Percentiles rank a stretch among this genome's conserved stretches.
These are phyloP conservation scores for Cladorrhinum sp. DNA, from an alignment of 2,329 filamentous ascomycete species.

Conservation along the genomic window DNA sequence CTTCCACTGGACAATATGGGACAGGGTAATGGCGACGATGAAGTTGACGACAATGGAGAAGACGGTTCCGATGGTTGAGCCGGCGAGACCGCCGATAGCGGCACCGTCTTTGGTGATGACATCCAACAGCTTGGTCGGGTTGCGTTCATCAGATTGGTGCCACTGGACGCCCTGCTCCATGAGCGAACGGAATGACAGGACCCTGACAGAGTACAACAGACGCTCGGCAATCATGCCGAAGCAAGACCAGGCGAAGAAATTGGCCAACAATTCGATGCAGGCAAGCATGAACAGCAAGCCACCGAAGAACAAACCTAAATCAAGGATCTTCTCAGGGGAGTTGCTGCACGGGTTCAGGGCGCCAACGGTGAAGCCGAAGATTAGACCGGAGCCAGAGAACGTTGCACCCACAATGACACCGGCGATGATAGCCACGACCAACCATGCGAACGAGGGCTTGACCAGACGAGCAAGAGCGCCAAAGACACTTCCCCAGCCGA, in stretches of 20 bases:
- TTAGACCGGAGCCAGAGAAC: constrained; percentile 54
- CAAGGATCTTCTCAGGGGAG: constrained; percentile 44
- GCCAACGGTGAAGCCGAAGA: constrained; percentile 61
- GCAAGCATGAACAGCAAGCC: constrained; percentile 60
- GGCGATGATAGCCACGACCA: constrained; percentile 48
- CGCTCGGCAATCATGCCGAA: constrained; percentile 58
- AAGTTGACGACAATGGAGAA: constrained; percentile 68
- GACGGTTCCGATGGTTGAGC: constrained; percentile 66
- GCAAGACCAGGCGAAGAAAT: constrained; percentile 52
- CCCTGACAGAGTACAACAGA: constrained; percentile 53
- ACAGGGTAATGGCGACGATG: constrained; percentile 64
- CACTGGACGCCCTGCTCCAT: constrained; percentile 58
- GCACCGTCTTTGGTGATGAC: constrained; percentile 69
- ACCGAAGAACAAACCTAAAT: constrained; percentile 51
- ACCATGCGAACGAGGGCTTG: constrained; percentile 35
- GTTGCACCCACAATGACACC: constrained; percentile 54
- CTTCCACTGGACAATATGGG: constrained; percentile 71
- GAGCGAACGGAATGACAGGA: constrained; percentile 54
- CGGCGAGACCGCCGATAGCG: constrained; percentile 64
- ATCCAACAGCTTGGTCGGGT: constrained; percentile 59
- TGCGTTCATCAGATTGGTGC: constrained; percentile 65
- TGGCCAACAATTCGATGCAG: constrained; percentile 57
- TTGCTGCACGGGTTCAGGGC: constrained; percentile 52
- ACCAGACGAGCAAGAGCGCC: constrained; percentile 20
- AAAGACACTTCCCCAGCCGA: constrained; percentile 23